A percentile compares a stretch with the other conserved stretches of the same genome.
Conservation (phyloP, 192 early-diverging fungal species). For the Kappamyces sp. region DNA sequence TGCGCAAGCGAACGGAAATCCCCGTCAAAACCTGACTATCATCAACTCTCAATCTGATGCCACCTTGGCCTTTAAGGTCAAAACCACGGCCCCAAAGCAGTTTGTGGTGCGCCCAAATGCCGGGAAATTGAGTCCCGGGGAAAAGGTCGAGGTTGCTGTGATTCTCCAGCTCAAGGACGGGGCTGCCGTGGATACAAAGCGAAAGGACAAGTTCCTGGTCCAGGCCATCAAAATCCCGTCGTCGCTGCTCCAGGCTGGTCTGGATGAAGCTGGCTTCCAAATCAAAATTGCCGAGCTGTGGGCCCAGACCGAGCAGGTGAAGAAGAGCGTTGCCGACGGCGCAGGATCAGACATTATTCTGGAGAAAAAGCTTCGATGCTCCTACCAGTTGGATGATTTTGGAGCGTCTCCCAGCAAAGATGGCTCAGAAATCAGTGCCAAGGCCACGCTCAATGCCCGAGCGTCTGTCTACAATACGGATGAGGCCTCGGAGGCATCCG, state of each 20-base stretch:
- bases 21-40: constrained; percentile 28
- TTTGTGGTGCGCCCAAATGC: constrained; percentile 95
- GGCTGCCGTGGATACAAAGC: constrained; percentile 65
- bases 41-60: constrained; percentile 38
- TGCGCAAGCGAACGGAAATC: no score
- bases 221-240: constrained; percentile 74
- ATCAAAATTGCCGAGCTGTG: constrained; percentile 33
- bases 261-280: constrained; percentile 39
- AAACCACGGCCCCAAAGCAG: constrained; percentile 96
- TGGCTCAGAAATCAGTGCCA: not conserved
- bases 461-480: not conserved
- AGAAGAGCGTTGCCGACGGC: constrained; percentile 31
- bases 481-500: not conserved
- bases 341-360: constrained; percentile 25
- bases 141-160: constrained; percentile 70
- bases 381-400: constrained; percentile 14
- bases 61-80: constrained; percentile 93
- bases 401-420: not conserved
- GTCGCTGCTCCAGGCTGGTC: constrained; percentile 55
- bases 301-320: constrained; percentile 37
- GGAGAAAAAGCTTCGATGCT: constrained; percentile 41
- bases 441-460: not conserved
- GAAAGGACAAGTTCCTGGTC: constrained; percentile 96
- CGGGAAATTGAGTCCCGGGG: constrained; percentile 66
- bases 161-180: constrained; percentile 83